Percentiles rank a stretch among this genome's conserved stretches.
phyloP scores from a whole-genome alignment of 441 rosid genomes.

The Gossypium gossypioides region DNA sequence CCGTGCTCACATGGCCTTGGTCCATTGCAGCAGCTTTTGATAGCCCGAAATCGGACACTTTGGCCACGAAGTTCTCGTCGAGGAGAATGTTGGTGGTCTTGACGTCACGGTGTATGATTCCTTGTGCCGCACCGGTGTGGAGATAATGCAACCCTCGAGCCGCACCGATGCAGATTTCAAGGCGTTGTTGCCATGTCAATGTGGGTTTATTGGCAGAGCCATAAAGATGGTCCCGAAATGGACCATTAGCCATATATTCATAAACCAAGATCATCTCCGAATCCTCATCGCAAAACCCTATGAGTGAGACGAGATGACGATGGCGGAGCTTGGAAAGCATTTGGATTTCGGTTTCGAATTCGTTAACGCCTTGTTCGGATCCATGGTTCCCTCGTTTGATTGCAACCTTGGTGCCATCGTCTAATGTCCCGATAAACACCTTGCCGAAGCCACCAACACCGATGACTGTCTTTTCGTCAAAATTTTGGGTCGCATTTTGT shows the following conservation, averaged over 20 bases:
- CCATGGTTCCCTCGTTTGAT: constrained; percentile 47
- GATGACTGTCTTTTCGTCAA: constrained; percentile 38
- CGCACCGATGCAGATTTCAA: constrained; percentile 55
- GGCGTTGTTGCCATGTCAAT: constrained; percentile 49
- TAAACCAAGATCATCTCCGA: constrained; percentile 57
- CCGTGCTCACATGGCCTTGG: constrained; percentile 53
- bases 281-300: constrained; percentile 54
- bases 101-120: constrained; percentile 59
- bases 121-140: constrained; percentile 50
- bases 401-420: constrained; percentile 41
- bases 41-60: constrained; percentile 46
- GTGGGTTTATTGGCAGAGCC: constrained; percentile 32
- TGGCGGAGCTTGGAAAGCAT: constrained; percentile 56
- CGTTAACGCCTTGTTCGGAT: constrained; percentile 55
- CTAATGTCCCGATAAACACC: constrained; percentile 37
- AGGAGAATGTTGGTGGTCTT: constrained; percentile 60
- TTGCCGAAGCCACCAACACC: constrained; percentile 63
- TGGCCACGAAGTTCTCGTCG: constrained; percentile 45
- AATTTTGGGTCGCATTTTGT: constrained; percentile 40
- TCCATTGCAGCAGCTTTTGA: constrained; percentile 49
- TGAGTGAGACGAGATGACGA: constrained; percentile 46
- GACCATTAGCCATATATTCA: constrained; percentile 60
- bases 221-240: constrained; percentile 50
- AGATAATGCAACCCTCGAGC: constrained; percentile 57
- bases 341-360: constrained; percentile 59